A percentile compares a stretch with the other conserved stretches of the same genome.
Evolutionary conservation across 2,329 filamentous ascomycete genomes (phyloP).

Genomic region (Trichoderma atroviride): DNA sequence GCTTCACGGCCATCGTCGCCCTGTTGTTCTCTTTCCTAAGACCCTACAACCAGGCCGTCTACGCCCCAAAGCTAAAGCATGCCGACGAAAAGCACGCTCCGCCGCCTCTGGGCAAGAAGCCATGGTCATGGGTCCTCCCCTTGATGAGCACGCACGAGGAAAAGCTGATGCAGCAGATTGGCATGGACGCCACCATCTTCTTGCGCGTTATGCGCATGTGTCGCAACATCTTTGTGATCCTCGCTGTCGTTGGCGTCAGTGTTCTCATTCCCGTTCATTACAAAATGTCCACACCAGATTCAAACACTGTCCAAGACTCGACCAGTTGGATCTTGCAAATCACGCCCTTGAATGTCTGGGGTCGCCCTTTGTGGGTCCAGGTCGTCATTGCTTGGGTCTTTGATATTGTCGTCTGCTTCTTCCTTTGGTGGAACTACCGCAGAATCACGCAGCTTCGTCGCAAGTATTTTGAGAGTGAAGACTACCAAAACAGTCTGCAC

Average conservation of each 20-base stretch:
- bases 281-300: conserved; percentile 42
- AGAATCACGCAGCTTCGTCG: conserved; percentile 71
- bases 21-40: conserved; percentile 85
- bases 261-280: conserved; percentile 84
- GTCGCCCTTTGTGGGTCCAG: conserved; percentile 59
- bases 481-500: conserved; percentile 87
- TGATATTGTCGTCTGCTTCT: conserved; percentile 74
- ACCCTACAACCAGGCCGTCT: conserved; percentile 88
- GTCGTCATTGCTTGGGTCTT: conserved; percentile 65
- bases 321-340: conserved; percentile 59
- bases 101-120: conserved; percentile 80
- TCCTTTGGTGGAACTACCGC: conserved; percentile 89
- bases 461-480: conserved; percentile 79
- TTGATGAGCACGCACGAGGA: conserved; percentile 77
- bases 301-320: conserved; percentile 16
- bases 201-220: conserved; percentile 88
- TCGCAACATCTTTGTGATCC: conserved; percentile 79
- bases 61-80: conserved; percentile 91
- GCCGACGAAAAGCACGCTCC: conserved; percentile 88
- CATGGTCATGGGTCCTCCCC: conserved; percentile 84
- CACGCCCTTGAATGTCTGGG: conserved; percentile 60
- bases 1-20: conserved; percentile 72
- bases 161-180: conserved; percentile 77
- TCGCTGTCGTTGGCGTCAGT: conserved; percentile 72
- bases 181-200: conserved; percentile 89